Evolutionary conservation across 129 eudicot genomes (phyloP).

Genomic region (Tagetes erecta): DNA sequence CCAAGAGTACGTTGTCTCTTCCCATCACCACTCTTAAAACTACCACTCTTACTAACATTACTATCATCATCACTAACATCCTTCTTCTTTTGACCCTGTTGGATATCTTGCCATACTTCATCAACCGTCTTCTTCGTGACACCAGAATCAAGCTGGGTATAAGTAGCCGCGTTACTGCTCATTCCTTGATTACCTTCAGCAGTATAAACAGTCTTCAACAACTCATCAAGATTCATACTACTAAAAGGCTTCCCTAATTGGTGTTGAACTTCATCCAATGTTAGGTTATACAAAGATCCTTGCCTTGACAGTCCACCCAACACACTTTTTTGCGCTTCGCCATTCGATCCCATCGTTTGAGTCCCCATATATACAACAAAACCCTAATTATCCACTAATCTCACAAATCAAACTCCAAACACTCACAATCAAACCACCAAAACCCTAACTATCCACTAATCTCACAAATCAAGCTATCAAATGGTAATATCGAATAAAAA

Average conservation of each 20-base stretch:
- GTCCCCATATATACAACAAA: conserved; percentile 44
- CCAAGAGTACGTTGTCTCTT: conserved; percentile 71
- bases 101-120: conserved; percentile 86
- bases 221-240: conserved; percentile 89
- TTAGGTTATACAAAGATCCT: conserved; percentile 67
- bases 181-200: conserved; percentile 52
- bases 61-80: not conserved
- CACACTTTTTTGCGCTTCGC: conserved; percentile 43
- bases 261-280: conserved; percentile 74
- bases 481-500: not conserved
- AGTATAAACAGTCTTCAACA: conserved; percentile 61
- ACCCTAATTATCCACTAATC: not conserved
- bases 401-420: conserved; percentile 24
- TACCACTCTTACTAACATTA: conserved; percentile 28
- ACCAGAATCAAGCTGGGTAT: conserved; percentile 44
- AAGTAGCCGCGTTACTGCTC: conserved; percentile 16
- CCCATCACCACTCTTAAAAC: conserved; percentile 31
- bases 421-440: not conserved
- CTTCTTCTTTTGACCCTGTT: conserved; percentile 48
- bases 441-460: not conserved
- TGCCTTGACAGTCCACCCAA: conserved; percentile 47
- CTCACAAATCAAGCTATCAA: not conserved
- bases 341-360: conserved; percentile 70
- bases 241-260: conserved; percentile 77
- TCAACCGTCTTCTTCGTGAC: conserved; percentile 82